These are phyloP conservation scores for Plasmodium yoelii DNA, from an alignment of 169 alveolate genomes.

Conservation along the genomic window DNA sequence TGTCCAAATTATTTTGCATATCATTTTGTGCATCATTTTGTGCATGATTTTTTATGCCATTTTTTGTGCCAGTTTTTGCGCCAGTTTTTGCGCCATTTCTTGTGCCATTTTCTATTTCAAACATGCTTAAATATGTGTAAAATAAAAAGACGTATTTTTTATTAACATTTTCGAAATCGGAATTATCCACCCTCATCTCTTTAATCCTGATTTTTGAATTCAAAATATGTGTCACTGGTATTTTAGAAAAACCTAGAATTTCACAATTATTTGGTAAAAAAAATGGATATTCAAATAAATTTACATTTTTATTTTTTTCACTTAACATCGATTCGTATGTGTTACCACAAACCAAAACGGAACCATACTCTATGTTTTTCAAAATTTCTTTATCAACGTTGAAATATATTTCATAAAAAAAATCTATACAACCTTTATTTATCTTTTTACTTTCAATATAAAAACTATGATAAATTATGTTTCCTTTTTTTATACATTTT, in stretches of 20 bases:
- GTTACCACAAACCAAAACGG: slow-evolving; percentile 45
- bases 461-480: slow-evolving; percentile 20
- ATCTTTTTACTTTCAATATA: slow-evolving; percentile 26
- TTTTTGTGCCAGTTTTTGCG: too few relatives aligned
- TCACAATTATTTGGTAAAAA: slow-evolving; percentile 40
- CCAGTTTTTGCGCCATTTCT: too few relatives aligned
- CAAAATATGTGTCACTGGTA: slow-evolving; percentile 14
- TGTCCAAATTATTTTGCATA: too few relatives aligned
- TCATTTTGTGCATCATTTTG: too few relatives aligned
- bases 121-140: slow-evolving; percentile 9
- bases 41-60: too few relatives aligned
- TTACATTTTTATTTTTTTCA: slow-evolving; percentile 9
- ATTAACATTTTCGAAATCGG: background rate
- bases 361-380: background rate
- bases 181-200: background rate
- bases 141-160: slow-evolving; percentile 11
- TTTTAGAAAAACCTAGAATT: slow-evolving; percentile 38
- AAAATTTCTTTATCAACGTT: slow-evolving; percentile 31
- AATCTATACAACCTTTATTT: slow-evolving; percentile 3
- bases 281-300: slow-evolving; percentile 36
- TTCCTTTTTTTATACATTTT: background rate
- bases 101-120: background rate
- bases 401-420: slow-evolving; percentile 32
- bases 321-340: background rate
- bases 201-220: slow-evolving; percentile 18